A percentile compares a stretch with the other conserved stretches of the same genome.
phyloP scores from a whole-genome alignment of 345 rosid species.

The Anacardium occidentale region DNA sequence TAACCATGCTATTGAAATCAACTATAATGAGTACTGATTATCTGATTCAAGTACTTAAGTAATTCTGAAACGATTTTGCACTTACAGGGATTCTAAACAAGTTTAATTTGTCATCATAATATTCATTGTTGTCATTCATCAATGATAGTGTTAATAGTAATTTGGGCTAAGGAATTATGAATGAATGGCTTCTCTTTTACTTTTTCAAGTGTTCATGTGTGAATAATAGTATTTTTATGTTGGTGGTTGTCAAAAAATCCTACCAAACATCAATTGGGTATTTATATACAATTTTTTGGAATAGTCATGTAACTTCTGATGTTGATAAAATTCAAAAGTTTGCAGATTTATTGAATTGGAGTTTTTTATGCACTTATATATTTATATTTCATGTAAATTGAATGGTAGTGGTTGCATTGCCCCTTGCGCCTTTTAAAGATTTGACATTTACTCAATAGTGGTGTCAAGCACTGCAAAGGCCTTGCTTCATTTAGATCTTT shows the following conservation, averaged over 20 bases:
- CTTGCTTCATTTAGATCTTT: background rate
- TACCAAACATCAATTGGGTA: background rate
- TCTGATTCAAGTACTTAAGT: background rate
- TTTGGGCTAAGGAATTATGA: background rate
- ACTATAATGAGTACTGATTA: background rate
- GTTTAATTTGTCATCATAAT: background rate
- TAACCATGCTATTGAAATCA: background rate
- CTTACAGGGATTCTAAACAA: background rate
- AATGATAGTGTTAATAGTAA: background rate
- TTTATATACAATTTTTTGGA: background rate
- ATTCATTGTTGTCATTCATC: background rate
- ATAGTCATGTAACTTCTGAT: background rate
- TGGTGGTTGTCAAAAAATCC: background rate
- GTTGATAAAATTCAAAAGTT: background rate
- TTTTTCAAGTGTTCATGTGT: background rate
- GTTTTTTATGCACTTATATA: background rate
- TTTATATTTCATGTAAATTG: background rate
- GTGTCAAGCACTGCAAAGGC: background rate
- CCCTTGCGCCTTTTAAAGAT: background rate
- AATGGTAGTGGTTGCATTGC: background rate
- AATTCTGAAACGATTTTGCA: background rate
- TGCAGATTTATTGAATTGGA: background rate
- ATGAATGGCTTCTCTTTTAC: background rate
- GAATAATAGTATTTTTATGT: background rate
- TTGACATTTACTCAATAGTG: background rate